phyloP scores from a whole-genome alignment of 202 grass and related monocot species.

The Dendrocalamus latiflorus region DNA sequence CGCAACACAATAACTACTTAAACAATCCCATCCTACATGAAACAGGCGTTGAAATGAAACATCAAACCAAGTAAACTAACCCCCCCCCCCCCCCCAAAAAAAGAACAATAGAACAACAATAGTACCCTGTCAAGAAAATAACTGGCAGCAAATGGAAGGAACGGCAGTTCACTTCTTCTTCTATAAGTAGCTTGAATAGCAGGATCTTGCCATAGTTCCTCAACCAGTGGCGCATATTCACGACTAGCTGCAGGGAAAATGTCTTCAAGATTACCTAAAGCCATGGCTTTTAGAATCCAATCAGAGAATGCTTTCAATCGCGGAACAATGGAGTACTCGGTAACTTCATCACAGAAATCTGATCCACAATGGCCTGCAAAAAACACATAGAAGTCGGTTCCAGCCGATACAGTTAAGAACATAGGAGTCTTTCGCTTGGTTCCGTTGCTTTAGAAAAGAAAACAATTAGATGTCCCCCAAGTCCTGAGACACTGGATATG shows the following conservation, averaged over 20 bases:
- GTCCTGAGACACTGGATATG: background rate
- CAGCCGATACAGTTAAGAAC: background rate
- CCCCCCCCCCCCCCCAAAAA: too few species aligned
- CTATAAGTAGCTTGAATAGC: constrained; percentile 93
- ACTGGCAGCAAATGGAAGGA: constrained; percentile 59
- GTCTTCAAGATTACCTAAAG: constrained; percentile 78
- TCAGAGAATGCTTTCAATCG: constrained; percentile 73
- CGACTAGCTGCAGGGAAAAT: constrained; percentile 81
- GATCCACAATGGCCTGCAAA: constrained; percentile 34
- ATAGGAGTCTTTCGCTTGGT: background rate
- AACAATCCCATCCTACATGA: background rate
- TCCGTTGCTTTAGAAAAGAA: background rate
- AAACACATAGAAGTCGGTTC: constrained; percentile 8
- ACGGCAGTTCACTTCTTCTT: constrained; percentile 58
- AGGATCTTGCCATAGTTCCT: constrained; percentile 91
- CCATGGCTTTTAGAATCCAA: constrained; percentile 90
- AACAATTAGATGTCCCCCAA: background rate
- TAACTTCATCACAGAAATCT: constrained; percentile 26
- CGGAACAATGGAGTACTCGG: constrained; percentile 58
- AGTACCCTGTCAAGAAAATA: constrained; percentile 93
- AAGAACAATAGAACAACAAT: constrained; percentile 5
- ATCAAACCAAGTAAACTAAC: background rate
- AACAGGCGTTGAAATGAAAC: background rate
- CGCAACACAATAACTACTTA: background rate
- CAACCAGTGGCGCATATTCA: constrained; percentile 80